These are phyloP conservation scores for Diplodia sapinea DNA, from an alignment of 2,329 filamentous ascomycete genomes.

Conservation along the genomic window DNA sequence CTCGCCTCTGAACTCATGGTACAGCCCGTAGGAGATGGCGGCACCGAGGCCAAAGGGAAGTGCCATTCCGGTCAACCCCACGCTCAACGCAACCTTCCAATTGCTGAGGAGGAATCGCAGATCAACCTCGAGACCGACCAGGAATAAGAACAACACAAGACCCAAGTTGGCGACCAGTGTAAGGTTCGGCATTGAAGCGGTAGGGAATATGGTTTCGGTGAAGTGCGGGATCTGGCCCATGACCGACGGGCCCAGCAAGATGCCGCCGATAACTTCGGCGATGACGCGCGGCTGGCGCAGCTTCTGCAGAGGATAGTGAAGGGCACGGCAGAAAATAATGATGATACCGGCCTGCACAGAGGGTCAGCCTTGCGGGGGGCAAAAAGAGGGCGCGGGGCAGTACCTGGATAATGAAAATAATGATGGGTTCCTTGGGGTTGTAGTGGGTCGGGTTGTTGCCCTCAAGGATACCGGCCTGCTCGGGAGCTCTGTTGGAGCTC, in stretches of 20 bases:
- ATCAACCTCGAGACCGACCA: slow-evolving; percentile 87
- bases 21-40: slow-evolving; percentile 81
- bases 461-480: slow-evolving; percentile 74
- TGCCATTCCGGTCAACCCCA: slow-evolving; percentile 79
- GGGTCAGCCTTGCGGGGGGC: background rate
- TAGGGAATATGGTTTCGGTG: slow-evolving; percentile 75
- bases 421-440: slow-evolving; percentile 73
- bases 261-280: slow-evolving; percentile 83
- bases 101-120: slow-evolving; percentile 77
- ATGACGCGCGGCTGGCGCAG: slow-evolving; percentile 83
- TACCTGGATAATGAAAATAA: slow-evolving; percentile 77
- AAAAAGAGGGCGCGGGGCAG: slow-evolving; percentile 21
- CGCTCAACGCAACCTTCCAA: slow-evolving; percentile 78
- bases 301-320: slow-evolving; percentile 78
- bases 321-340: slow-evolving; percentile 73
- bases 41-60: slow-evolving; percentile 83
- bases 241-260: slow-evolving; percentile 83
- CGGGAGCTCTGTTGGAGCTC: slow-evolving; percentile 46
- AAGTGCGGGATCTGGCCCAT: slow-evolving; percentile 87
- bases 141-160: slow-evolving; percentile 82
- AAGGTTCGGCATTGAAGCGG: slow-evolving; percentile 74
- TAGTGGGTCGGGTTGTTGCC: slow-evolving; percentile 71
- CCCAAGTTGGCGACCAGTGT: slow-evolving; percentile 82
- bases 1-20: slow-evolving; percentile 71
- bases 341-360: slow-evolving; percentile 69